Evolutionary conservation across 345 rosid species (phyloP).

Genomic region (Hibiscus trionum): DNA sequence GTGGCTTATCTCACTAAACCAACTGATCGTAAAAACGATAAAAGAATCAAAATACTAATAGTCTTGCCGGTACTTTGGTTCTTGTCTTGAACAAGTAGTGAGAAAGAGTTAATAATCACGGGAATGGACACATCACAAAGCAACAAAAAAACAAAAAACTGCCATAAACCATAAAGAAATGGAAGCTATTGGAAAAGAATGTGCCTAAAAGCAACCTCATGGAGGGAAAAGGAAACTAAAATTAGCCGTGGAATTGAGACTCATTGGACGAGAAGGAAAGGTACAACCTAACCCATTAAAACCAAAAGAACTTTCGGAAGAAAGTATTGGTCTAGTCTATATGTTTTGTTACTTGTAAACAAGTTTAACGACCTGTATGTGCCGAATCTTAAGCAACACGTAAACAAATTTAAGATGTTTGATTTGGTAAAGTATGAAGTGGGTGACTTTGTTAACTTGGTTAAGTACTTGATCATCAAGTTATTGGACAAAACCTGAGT

Average conservation of each 20-base stretch:
- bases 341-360: not conserved
- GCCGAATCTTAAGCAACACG: not conserved
- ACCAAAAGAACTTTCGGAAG: not conserved
- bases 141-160: too few species aligned
- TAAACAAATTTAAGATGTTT: not conserved
- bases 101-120: too few species aligned
- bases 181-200: not conserved
- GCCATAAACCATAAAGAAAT: too few species aligned
- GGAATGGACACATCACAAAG: too few species aligned
- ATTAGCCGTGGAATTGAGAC: not conserved
- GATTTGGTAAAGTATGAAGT: not conserved
- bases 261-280: not conserved
- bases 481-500: not conserved
- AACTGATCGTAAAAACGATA: too few species aligned
- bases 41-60: too few species aligned
- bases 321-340: not conserved
- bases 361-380: not conserved
- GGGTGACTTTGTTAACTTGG: not conserved
- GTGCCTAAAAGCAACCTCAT: not conserved
- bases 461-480: not conserved
- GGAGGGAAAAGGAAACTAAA: not conserved
- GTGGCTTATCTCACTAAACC: too few species aligned
- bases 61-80: too few species aligned
- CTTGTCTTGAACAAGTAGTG: too few species aligned
- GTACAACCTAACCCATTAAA: not conserved